Evolutionary conservation across 1,139 yeast genomes (phyloP).

Genomic region (Nadsonia starkeyi-henricii): DNA sequence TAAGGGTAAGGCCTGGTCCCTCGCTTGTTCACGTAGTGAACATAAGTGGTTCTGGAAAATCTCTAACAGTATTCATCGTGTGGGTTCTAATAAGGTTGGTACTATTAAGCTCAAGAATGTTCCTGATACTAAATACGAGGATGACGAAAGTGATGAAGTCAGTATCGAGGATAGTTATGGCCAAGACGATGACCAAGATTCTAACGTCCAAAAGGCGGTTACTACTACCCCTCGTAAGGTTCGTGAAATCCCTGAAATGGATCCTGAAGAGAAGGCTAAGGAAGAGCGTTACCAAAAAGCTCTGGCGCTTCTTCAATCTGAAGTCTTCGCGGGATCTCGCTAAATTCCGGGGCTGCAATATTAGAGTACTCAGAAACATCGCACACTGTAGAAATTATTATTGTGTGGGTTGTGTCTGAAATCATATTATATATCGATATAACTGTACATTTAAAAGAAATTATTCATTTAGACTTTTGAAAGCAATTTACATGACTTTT

Average conservation of each 20-base stretch:
- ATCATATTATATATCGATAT: no score
- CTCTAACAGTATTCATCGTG: not conserved
- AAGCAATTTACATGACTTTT: no score
- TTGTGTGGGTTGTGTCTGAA: no score
- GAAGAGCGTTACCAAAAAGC: not conserved
- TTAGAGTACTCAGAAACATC: no score
- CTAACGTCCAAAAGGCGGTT: not conserved
- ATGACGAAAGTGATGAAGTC: not conserved
- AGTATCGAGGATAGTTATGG: no score
- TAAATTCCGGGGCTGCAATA: not conserved
- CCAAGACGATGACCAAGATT: not conserved
- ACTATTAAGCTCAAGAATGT: not conserved
- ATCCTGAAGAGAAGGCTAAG: not conserved
- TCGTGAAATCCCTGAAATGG: not conserved
- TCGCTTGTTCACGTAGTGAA: conserved; percentile 67
- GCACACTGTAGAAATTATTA: no score
- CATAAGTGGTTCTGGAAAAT: conserved; percentile 42
- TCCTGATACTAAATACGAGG: not conserved
- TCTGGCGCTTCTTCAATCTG: not conserved
- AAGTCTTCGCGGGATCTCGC: not conserved
- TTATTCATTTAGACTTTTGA: no score
- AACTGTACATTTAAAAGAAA: no score
- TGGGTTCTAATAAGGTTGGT: not conserved
- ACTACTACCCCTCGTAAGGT: not conserved
- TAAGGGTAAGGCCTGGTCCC: conserved; percentile 55